These are phyloP conservation scores for Solanum appendiculatum DNA, from an alignment of 257 asterid species.

Conservation along the genomic window DNA sequence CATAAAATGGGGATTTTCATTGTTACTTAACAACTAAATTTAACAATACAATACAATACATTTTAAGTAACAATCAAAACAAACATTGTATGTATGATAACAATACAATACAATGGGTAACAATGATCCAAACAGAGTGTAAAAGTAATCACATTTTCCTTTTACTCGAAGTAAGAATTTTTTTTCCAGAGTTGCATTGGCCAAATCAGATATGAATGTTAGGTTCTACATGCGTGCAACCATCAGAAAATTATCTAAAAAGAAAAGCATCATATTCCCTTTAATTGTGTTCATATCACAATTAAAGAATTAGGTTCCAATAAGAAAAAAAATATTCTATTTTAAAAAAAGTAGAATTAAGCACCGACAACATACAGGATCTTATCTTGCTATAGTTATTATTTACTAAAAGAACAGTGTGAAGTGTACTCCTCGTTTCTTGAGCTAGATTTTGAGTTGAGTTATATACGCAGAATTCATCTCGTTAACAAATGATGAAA, in stretches of 20 bases:
- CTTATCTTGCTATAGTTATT: background rate
- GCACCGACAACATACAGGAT: background rate
- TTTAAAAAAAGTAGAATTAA: background rate
- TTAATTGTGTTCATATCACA: background rate
- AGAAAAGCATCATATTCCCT: background rate
- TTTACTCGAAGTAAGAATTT: background rate
- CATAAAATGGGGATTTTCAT: too few relatives aligned
- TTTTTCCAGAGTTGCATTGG: background rate
- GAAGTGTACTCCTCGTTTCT: background rate
- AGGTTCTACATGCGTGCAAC: background rate
- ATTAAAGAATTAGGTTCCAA: background rate
- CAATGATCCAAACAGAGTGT: too few relatives aligned
- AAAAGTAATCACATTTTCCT: background rate
- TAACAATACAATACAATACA: too few relatives aligned
- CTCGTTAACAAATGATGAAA: too few relatives aligned
- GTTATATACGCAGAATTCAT: background rate
- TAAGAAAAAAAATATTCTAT: background rate
- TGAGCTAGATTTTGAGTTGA: background rate
- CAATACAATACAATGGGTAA: too few relatives aligned
- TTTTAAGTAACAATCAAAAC: too few relatives aligned
- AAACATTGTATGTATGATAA: too few relatives aligned
- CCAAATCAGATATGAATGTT: background rate
- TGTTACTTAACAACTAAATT: too few relatives aligned
- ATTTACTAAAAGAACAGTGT: background rate
- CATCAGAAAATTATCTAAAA: background rate